Base-by-base conservation (phyloP, 2,329 filamentous ascomycete species). In the Ceratocystis variospora region DNA sequence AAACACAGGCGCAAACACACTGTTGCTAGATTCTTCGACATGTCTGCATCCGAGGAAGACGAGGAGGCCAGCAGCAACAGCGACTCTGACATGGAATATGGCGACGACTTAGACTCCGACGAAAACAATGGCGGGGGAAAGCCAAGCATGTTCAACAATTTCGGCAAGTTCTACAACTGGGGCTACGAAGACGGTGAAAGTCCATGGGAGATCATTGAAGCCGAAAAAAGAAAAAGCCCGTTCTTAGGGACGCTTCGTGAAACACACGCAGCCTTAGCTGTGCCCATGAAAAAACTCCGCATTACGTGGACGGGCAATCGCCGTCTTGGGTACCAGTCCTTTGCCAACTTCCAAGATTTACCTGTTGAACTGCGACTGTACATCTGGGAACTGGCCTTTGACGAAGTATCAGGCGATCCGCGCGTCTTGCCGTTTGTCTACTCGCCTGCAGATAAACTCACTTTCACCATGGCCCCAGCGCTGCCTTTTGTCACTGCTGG, bases 341-440 rank as follows among this genome's bases (percentile, higher is more conserved):
- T 67, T 41, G 19, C 48, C 6, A 7, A 7, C n/a, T 68, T 68
- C 25, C 59, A 61, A 8, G 8, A 46, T 5, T 63, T 65, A 10
- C 66, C 66, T 10, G 19, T 10, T 10, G 63, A 65, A 15, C 63
- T 68, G 7, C 57, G 61, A 10, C 33, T 63, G 3, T 31, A 57
- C 5, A 68, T 68, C 19, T 68, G 66, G 66, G 63, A 68, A 25
- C 31, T 62, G 1, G 63, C 66, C 22, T 68, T 68, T 46, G 62
- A 64, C 10, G 63, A 65, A 28, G 7, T 65, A 5, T 19, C 17
- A 28, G 28, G 41, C 8, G 41, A 37, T 2, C 59, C 66, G 12
- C 64, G 66, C 22, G 25, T 63, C n/a, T 28, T 68, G 12, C 63
- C 45, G 1, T 48, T 62, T 12, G 3, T 6, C 1, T 59, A 41